Evolutionary conservation across 306 rosid genomes (phyloP), one percentile per base, ranked within the genome.

Genomic region (Carpinus fangiana): DNA sequence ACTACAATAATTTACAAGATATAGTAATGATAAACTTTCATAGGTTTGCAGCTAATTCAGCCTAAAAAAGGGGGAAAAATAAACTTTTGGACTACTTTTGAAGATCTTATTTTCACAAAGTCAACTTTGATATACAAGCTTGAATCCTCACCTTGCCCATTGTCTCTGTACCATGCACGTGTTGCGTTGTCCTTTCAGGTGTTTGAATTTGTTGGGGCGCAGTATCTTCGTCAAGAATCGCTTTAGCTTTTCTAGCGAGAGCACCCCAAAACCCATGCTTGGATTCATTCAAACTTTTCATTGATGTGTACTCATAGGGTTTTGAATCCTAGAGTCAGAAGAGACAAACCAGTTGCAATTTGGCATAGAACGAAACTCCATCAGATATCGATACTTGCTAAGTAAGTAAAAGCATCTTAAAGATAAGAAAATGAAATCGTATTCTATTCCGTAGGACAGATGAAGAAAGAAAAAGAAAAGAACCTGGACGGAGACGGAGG

Each of bases 221-320:
- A 82, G 76, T 80, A 67, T 90, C 96, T 53, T 95, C 98, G 48
- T 92, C 98, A 31, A 95, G 76, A 79, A 95, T 85, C 38, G 97
- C 88, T 76, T 92, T 95, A 62, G 98, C 98, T 80, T 95, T 95
- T 85, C 98, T 88, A 66, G 98, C 97, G 59, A 95, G 82, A 74
- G 45, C 87, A 81, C 98, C 93, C 98, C 98, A 95, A 82, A 95
- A 91, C 59, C 98, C 97, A 79, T 86, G 88, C 66, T 95, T 95
- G 80, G 98, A 76, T 82, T 95, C 97, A 79, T 85, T 85, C 87
- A 89, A 64, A 73, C 64, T 88, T 77, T 86, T 87, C 93, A 92
- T 90, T 26, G 98, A 92, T 8, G 93, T 87, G 85, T 92, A 92
- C 80, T 95, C 96, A 73, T 87, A 80, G 2, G 85, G 54, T 84